Percentiles rank a stretch among this genome's conserved stretches.
These are phyloP conservation scores for Candida alai DNA, from an alignment of 805 yeast species.

Conservation along the genomic window DNA sequence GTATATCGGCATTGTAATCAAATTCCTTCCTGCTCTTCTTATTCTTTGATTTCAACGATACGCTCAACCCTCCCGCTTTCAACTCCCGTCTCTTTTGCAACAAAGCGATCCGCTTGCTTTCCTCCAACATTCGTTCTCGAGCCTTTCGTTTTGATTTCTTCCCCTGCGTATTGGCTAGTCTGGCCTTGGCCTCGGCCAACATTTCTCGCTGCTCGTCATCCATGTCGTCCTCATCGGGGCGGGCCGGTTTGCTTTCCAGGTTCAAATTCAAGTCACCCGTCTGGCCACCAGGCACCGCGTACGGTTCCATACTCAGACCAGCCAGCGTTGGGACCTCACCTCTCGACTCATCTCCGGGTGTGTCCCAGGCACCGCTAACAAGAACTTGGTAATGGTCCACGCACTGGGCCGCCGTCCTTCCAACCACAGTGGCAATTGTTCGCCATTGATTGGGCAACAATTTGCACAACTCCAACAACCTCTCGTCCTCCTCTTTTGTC, in stretches of 20 bases:
- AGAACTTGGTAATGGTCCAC: slow-evolving; percentile 78
- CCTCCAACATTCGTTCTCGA: slow-evolving; percentile 77
- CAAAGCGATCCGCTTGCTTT: slow-evolving; percentile 69
- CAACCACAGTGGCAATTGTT: slow-evolving; percentile 70
- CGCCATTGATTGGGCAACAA: slow-evolving; percentile 93
- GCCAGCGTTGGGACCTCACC: slow-evolving; percentile 24
- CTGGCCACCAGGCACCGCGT: slow-evolving; percentile 36
- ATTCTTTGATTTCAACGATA: slow-evolving; percentile 47
- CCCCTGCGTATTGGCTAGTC: slow-evolving; percentile 90
- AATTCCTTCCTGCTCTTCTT: slow-evolving; percentile 56
- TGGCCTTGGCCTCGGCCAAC: slow-evolving; percentile 91
- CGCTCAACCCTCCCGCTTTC: slow-evolving; percentile 71
- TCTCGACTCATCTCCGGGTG: slow-evolving; percentile 19
- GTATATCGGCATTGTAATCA: slow-evolving; percentile 82
- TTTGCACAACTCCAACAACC: slow-evolving; percentile 60
- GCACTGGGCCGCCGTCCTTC: slow-evolving; percentile 79
- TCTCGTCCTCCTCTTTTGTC: slow-evolving; percentile 73
- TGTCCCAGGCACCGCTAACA: slow-evolving; percentile 48
- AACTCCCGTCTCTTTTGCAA: slow-evolving; percentile 78
- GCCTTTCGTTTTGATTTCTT: slow-evolving; percentile 90
- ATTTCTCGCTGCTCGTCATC: slow-evolving; percentile 89
- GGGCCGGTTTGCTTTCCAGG: slow-evolving; percentile 76
- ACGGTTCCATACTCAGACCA: slow-evolving; percentile 53
- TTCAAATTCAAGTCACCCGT: slow-evolving; percentile 62
- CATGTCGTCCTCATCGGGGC: slow-evolving; percentile 74